phyloP scores from a whole-genome alignment of 768 basidiomycete species.

The Mycena floridula region DNA sequence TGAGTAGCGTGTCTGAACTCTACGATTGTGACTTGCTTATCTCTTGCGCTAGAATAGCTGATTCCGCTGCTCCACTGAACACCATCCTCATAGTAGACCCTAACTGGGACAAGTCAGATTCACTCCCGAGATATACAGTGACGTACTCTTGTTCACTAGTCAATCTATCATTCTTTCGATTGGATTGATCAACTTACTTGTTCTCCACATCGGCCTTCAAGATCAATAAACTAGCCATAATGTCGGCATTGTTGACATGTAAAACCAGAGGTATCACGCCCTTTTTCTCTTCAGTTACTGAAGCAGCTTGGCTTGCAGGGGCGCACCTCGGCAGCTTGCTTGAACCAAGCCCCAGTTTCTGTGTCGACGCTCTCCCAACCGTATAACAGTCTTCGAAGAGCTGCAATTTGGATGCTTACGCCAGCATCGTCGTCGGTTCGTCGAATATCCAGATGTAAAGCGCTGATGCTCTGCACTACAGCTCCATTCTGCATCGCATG shows the following conservation, averaged over 20 bases:
- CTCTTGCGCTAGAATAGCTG: slow-evolving; percentile 61
- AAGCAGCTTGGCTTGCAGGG: neutral
- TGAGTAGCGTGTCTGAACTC: too few species aligned
- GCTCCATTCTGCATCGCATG: slow-evolving; percentile 57
- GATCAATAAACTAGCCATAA: slow-evolving; percentile 63
- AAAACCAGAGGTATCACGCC: slow-evolving; percentile 64
- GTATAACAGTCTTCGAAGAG: too few species aligned
- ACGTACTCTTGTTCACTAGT: too few species aligned
- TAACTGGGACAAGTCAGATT: too few species aligned
- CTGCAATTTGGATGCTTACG: slow-evolving; percentile 62
- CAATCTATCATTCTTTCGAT: too few species aligned
- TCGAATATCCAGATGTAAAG: slow-evolving; percentile 57
- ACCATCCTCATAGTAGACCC: slow-evolving; percentile 59
- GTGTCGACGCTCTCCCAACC: slow-evolving; percentile 42
- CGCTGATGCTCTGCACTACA: slow-evolving; percentile 51
- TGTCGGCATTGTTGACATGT: slow-evolving; percentile 62
- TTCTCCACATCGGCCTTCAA: slow-evolving; percentile 66
- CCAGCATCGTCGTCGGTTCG: slow-evolving; percentile 32
- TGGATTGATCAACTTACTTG: too few species aligned
- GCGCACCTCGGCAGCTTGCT: slow-evolving; percentile 46
- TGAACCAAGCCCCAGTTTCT: slow-evolving; percentile 51
- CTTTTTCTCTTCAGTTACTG: slow-evolving; percentile 19
- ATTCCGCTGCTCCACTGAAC: slow-evolving; percentile 56
- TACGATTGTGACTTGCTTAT: too few species aligned
- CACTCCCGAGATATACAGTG: too few species aligned